Percentiles rank a stretch among this genome's conserved stretches.
These are phyloP conservation scores for Primulina eburnea DNA, from an alignment of 257 asterid species.

Conservation along the genomic window DNA sequence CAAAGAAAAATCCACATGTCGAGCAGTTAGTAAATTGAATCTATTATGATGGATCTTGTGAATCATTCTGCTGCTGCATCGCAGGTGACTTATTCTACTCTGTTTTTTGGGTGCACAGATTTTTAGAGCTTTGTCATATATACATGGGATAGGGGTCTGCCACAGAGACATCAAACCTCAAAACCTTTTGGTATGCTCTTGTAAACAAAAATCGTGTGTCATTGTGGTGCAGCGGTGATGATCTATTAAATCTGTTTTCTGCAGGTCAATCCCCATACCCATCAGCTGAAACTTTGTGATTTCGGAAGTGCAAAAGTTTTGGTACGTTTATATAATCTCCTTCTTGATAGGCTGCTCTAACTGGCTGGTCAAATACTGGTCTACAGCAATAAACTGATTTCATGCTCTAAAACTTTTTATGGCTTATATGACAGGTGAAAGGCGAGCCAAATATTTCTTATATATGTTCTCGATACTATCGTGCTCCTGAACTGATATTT, in stretches of 20 bases:
- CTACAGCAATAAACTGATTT: not conserved
- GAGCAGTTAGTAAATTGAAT: not conserved
- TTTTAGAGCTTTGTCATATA: slow-evolving; percentile 77
- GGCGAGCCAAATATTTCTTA: slow-evolving; percentile 87
- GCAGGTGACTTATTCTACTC: slow-evolving; percentile 11
- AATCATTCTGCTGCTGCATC: slow-evolving; percentile 18
- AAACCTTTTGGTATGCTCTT: slow-evolving; percentile 64
- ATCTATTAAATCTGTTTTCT: slow-evolving; percentile 23
- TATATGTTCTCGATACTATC: slow-evolving; percentile 75
- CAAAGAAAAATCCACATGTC: not conserved
- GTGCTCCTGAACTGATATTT: slow-evolving; percentile 81
- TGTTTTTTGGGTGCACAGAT: slow-evolving; percentile 42
- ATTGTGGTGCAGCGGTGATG: slow-evolving; percentile 2
- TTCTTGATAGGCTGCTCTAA: slow-evolving; percentile 9
- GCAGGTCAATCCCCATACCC: slow-evolving; percentile 91
- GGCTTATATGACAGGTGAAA: slow-evolving; percentile 53
- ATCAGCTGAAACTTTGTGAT: slow-evolving; percentile 83
- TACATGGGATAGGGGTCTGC: slow-evolving; percentile 78
- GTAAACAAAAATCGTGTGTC: not conserved
- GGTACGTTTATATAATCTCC: slow-evolving; percentile 38
- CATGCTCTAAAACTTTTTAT: slow-evolving; percentile 10
- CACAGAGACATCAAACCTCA: slow-evolving; percentile 93
- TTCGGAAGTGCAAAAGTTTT: slow-evolving; percentile 90
- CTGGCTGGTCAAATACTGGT: not conserved
- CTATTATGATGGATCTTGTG: slow-evolving; percentile 16